Evolutionary conservation across 2,329 filamentous ascomycete species (phyloP), one percentile per base, ranked within the genome.

Genomic region (Xylaria multiplex): DNA sequence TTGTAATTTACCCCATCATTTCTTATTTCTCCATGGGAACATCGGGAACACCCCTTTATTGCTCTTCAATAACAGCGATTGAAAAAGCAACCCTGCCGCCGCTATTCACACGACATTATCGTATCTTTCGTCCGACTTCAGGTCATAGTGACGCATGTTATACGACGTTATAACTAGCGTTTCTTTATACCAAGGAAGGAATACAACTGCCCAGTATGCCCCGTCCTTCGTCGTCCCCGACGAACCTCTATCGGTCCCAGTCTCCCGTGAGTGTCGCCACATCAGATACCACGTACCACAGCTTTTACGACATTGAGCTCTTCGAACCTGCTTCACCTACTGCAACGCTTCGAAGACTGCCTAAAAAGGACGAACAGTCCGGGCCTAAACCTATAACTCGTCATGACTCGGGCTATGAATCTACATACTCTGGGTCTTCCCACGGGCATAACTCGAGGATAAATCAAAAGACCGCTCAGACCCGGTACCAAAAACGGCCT

Each of bases 401-500:
- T 14, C 85, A 87, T 66, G 86, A 88, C 72, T 88, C 86, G 0
- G 86, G 86, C 40, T 88, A 88, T 70, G 85, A 85, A 71, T 88
- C 86, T 2, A 80, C 82, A 52, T 76, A 77, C 8, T 79, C 82
- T 2, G 78, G 77, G 24, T 72, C 74, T 16, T 76, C 74, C 42
- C 70, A 70, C 8, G 72, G 70, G 16, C 73, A 75, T 40, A 71
- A 71, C 14, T 76, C 79, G 5, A 68, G 73, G 8, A 70, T 70
- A 7, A 69, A 74, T 6, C 59, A 45, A 13, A 72, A 72, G 1
- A 75, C 78, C 1, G 76, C 77, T 35, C 71, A 75, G 56, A 42
- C 75, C 16, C 78, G 78, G 16, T 73, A 77, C 37, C 79, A 78
- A 48, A 77, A 79, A 37, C 78, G 83, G 8, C 81, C 83, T 3